Conservation (phyloP, 1,139 yeast species). For the Debaryomycetaceae sp. region DNA sequence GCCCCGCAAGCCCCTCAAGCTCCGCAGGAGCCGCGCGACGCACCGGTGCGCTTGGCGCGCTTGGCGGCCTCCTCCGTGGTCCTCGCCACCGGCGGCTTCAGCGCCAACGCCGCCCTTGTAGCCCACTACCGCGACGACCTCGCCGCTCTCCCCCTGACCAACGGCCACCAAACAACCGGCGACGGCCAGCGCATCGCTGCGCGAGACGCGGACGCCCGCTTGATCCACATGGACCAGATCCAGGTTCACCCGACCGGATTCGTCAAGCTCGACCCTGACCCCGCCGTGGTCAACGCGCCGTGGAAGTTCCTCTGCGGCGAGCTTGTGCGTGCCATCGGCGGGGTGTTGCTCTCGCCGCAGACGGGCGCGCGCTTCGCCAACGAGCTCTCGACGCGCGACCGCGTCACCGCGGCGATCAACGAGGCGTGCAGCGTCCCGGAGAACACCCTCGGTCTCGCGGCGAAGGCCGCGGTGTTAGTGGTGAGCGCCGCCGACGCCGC, state of each 20-base stretch:
- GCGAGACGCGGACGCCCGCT: constrained; percentile 26
- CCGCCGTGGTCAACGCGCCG: constrained; percentile 13
- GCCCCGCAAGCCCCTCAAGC: not conserved
- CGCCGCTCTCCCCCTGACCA: constrained; percentile 29
- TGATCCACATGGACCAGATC: constrained; percentile 33
- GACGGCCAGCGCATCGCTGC: constrained; percentile 35
- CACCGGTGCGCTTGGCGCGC: too few species aligned
- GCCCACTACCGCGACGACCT: constrained; percentile 31
- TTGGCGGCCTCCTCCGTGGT: constrained; percentile 19
- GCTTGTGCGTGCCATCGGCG: constrained; percentile 35
- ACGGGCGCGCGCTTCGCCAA: constrained; percentile 32
- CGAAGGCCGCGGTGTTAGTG: constrained; percentile 21
- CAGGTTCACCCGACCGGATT: constrained; percentile 42
- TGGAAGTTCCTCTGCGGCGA: constrained; percentile 38
- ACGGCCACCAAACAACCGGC: constrained; percentile 32
- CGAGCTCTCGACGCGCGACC: constrained; percentile 32
- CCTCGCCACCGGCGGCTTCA: constrained; percentile 37
- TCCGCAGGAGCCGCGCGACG: too few species aligned
- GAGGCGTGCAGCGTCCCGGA: constrained; percentile 17
- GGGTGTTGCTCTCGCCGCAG: constrained; percentile 27
- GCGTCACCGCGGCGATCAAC: constrained; percentile 24
- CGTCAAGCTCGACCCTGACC: constrained; percentile 19
- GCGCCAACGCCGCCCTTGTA: constrained; percentile 28
- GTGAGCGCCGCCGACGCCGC: constrained; percentile 22
- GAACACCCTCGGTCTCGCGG: constrained; percentile 9